These are phyloP conservation scores for Coemansia sp. DNA, from an alignment of 192 early-diverging fungal species.

Conservation along the genomic window DNA sequence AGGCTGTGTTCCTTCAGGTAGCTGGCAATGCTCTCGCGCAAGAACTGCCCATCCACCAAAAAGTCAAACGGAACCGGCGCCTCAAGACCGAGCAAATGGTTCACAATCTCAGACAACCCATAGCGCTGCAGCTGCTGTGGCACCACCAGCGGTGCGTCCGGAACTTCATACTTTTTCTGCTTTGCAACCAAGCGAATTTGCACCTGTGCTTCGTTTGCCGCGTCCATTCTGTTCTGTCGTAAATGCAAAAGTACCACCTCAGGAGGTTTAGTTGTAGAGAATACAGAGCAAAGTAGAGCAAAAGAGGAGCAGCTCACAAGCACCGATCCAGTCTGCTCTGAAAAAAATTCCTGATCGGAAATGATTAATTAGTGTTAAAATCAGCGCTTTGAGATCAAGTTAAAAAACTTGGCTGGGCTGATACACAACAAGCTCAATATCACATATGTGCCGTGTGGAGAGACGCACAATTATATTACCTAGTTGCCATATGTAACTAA, in stretches of 20 bases:
- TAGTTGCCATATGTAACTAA: not conserved
- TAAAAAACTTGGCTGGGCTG: not conserved
- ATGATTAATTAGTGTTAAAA: not conserved
- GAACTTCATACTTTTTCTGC: slow-evolving; percentile 72
- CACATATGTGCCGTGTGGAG: not conserved
- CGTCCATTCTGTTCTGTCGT: slow-evolving; percentile 29
- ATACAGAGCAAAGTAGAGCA: not conserved
- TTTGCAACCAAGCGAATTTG: slow-evolving; percentile 84
- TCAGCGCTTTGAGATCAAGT: not conserved
- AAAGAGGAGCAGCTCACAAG: not conserved
- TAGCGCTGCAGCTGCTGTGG: slow-evolving; percentile 82
- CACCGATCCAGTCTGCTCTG: not conserved
- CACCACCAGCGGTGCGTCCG: slow-evolving; percentile 82
- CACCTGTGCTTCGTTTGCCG: slow-evolving; percentile 58
- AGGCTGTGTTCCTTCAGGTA: slow-evolving; percentile 65
- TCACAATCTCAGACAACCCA: slow-evolving; percentile 92
- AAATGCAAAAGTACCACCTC: not conserved
- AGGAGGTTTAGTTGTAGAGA: not conserved
- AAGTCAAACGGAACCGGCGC: slow-evolving; percentile 88
- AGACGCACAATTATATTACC: not conserved
- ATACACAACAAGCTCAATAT: no score
- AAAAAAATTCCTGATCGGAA: not conserved
- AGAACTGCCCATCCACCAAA: slow-evolving; percentile 87
- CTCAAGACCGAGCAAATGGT: slow-evolving; percentile 72
- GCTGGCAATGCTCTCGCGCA: slow-evolving; percentile 69